These are phyloP conservation scores for Coemansia sp. DNA, from an alignment of 192 early-diverging fungal genomes.

Conservation along the genomic window DNA sequence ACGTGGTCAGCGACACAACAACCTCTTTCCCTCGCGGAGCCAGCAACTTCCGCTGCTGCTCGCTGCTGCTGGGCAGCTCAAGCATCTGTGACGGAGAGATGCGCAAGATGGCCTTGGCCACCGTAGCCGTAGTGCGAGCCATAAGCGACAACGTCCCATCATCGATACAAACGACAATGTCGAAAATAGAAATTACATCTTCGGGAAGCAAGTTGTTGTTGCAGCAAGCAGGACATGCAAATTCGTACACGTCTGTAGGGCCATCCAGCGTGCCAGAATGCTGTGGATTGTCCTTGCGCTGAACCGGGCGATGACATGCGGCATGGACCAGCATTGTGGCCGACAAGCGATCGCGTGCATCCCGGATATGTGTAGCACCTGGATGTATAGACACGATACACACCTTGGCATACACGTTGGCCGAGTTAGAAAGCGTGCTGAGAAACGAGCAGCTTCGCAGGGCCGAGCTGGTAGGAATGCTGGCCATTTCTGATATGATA, in stretches of 20 bases:
- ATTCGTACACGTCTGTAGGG: constrained; percentile 22
- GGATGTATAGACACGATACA: constrained; percentile 12
- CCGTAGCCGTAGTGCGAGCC: constrained; percentile 6
- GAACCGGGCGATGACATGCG: constrained; percentile 12
- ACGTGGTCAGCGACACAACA: constrained; percentile 27
- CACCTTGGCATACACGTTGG: constrained; percentile 24
- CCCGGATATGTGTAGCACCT: constrained; percentile 12
- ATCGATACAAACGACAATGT: constrained; percentile 14
- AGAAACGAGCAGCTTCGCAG: constrained; percentile 26
- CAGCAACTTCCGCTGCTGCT: constrained; percentile 21
- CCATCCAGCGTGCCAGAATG: constrained; percentile 11
- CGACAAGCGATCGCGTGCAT: constrained; percentile 29
- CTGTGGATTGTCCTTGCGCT: background rate
- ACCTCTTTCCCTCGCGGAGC: constrained; percentile 22
- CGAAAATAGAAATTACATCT: constrained; percentile 25
- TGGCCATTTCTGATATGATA: constrained; percentile 29
- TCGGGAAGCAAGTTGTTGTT: background rate
- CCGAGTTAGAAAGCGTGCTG: background rate
- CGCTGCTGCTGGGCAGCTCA: constrained; percentile 14
- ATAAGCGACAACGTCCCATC: constrained; percentile 24
- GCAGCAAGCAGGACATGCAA: constrained; percentile 27
- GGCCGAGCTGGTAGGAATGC: constrained; percentile 25
- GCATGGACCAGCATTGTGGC: constrained; percentile 39
- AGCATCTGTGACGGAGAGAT: constrained; percentile 32
- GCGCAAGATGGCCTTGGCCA: constrained; percentile 20